A percentile compares a stretch with the other conserved stretches of the same genome.
phyloP scores from a whole-genome alignment of 2,329 filamentous ascomycete species.

The Zarea fungicola region DNA sequence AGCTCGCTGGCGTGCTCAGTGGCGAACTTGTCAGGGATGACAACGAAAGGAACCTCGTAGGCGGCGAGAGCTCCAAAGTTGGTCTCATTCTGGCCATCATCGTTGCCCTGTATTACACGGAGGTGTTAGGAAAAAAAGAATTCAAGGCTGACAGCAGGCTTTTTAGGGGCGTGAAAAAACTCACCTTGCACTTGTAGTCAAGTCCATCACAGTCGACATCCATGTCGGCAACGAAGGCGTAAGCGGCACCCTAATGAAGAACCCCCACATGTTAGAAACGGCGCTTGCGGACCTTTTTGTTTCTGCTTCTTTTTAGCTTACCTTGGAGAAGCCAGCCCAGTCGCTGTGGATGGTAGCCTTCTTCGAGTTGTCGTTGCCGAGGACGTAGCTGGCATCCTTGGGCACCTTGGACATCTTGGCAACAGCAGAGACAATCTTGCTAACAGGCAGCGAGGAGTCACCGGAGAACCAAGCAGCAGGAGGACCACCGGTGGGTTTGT shows the following conservation, averaged over 20 bases:
- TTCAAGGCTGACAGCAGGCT: background rate
- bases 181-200: background rate
- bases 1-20: background rate
- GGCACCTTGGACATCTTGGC: background rate
- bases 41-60: conserved; percentile 2
- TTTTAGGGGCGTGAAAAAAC: background rate
- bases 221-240: conserved; percentile 4
- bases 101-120: background rate
- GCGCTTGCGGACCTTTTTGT: background rate
- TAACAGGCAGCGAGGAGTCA: background rate
- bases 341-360: conserved; percentile 8
- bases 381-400: conserved; percentile 3
- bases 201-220: conserved; percentile 4
- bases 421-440: background rate
- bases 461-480: background rate
- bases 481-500: conserved; percentile 2
- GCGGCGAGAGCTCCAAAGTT: conserved; percentile 3
- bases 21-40: conserved; percentile 6
- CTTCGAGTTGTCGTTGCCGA: conserved; percentile 7
- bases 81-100: background rate
- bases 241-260: conserved; percentile 2
- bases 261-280: no score
- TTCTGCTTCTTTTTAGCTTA: background rate
- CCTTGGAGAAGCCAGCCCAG: conserved; percentile 5
- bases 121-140: no score